These are phyloP conservation scores for Tanacetum coccineum DNA, from an alignment of 129 eudicot species.

Conservation along the genomic window DNA sequence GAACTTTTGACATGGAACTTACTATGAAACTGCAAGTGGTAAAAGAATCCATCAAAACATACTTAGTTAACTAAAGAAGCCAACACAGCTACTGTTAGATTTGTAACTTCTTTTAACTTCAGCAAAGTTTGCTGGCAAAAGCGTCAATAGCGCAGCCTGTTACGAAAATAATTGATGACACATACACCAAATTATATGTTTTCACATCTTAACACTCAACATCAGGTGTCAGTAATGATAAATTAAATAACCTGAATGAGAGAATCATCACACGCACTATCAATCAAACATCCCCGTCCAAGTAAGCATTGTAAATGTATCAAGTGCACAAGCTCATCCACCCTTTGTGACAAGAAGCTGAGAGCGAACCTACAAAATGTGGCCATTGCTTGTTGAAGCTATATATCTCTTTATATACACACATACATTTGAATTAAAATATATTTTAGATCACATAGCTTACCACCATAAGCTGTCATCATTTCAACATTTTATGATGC, in stretches of 20 bases:
- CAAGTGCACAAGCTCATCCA: conserved; percentile 79
- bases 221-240: not conserved
- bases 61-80: conserved; percentile 56
- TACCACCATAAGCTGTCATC: no score
- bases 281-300: conserved; percentile 83
- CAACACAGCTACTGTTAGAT: conserved; percentile 57
- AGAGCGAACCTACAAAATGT: no score
- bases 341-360: conserved; percentile 47
- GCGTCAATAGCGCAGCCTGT: conserved; percentile 88
- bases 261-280: conserved; percentile 76
- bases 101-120: conserved; percentile 51
- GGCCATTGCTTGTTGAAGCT: no score
- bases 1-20: conserved; percentile 55
- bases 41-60: conserved; percentile 20
- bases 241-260: conserved; percentile 64
- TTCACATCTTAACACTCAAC: not conserved
- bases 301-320: conserved; percentile 80
- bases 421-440: no score
- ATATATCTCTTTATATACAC: no score
- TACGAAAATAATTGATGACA: conserved; percentile 7
- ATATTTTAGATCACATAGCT: no score
- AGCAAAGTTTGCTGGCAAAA: conserved; percentile 56
- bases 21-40: conserved; percentile 53
- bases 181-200: not conserved
- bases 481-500: no score